Evolutionary conservation across 495 filamentous ascomycete species (phyloP), one percentile per base, ranked within the genome.

Genomic region (Hypoxylon fragiforme): DNA sequence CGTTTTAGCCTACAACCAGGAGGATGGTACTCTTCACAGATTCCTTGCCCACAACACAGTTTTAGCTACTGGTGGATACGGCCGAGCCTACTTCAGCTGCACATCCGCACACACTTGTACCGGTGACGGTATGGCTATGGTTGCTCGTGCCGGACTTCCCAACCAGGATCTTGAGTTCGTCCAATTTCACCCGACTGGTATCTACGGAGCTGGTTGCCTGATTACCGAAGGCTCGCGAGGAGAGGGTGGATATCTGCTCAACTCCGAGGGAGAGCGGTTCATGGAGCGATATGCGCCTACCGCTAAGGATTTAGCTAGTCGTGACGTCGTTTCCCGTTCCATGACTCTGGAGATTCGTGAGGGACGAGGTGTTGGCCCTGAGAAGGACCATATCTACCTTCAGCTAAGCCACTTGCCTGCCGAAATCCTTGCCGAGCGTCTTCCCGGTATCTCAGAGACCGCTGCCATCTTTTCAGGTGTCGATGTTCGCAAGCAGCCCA

Each of bases 91-190:
- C 81, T 97, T 97, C 84, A 89, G 84, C 70, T 97, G 92, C 74
- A 97, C 92, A 22, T 96, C 91, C 39, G 92, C 92, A 44, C 92
- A 97, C 77, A 97, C 92, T 60, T 96, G 92, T 75, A 97, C 92
- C 53, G 92, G 92, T 81, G 92, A 97, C 67, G 92, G 92, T 73
- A 96, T 92, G 88, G 94, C 92, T 55, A 96, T 97, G 94, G 94
- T 96, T 69, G 87, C 94, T 59, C 90, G 94, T 73, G 94, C 94
- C 49, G 94, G 94, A 69, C 88, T 98, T 26, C 94, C 94, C 46
- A 95, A 96, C 80, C 94, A 98, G 78, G 94, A 98, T 82, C 81
- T 98, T 65, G 94, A 98, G 75, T 98, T 98, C 77, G 94, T 98
- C 60, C 94, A 98, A 78, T 98, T 98, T 85, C 94, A 98, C 75